Conservation (phyloP, 495 filamentous ascomycete species). For the Cenococcum geophilum region DNA sequence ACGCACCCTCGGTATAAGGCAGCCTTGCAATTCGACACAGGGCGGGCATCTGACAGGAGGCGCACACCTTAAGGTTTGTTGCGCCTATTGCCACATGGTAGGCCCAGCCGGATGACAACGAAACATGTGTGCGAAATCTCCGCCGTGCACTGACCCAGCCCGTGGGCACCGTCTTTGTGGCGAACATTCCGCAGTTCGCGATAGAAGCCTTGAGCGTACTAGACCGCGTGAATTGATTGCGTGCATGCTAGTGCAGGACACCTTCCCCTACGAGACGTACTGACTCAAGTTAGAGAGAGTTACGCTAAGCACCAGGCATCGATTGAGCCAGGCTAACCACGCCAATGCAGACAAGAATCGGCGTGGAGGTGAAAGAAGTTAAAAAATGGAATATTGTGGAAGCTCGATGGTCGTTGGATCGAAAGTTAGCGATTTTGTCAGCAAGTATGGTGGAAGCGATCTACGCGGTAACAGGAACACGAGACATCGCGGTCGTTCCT, state of each 20-base stretch:
- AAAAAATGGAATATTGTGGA: too few relatives aligned
- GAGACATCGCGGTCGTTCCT: too few relatives aligned
- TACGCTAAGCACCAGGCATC: too few relatives aligned
- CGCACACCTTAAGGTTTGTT: neutral
- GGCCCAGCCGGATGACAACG: neutral
- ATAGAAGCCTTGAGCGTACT: slow-evolving; percentile 1
- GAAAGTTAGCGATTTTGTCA: too few relatives aligned
- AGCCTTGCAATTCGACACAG: neutral
- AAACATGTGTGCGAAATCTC: neutral
- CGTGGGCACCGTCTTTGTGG: slow-evolving; percentile 4
- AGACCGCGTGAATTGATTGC: neutral
- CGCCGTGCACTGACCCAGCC: neutral
- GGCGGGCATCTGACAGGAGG: neutral
- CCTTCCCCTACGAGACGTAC: too few relatives aligned
- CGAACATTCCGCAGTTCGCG: neutral
- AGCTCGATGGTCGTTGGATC: too few relatives aligned
- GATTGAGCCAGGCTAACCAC: too few relatives aligned
- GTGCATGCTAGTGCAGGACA: neutral
- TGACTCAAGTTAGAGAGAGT: too few relatives aligned
- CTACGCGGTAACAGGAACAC: too few relatives aligned
- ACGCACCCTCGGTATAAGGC: neutral
- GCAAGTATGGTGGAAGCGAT: too few relatives aligned
- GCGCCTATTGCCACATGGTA: neutral
- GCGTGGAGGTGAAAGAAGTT: too few relatives aligned
- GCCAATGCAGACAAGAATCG: too few relatives aligned